phyloP scores from a whole-genome alignment of 106 monocot genomes.

The Acorus calamus region DNA sequence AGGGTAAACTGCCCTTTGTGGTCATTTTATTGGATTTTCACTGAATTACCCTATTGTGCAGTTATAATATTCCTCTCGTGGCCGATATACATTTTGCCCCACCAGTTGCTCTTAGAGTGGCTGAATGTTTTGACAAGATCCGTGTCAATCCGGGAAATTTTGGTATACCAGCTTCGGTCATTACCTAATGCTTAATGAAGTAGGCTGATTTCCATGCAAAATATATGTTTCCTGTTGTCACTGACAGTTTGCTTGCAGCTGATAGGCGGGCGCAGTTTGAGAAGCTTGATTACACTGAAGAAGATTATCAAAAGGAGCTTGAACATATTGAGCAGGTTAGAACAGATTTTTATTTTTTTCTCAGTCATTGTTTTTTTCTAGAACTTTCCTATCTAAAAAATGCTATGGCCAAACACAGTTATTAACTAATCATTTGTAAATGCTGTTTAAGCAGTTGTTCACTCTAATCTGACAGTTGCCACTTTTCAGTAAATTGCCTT shows the following conservation, averaged over 20 bases:
- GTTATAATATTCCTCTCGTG: conserved; percentile 95
- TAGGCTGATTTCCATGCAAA: neutral
- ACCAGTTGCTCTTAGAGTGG: conserved; percentile 85
- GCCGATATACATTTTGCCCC: conserved; percentile 99
- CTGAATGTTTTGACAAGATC: conserved; percentile 99
- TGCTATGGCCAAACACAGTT: too few species aligned
- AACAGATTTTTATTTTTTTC: neutral
- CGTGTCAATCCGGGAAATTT: conserved; percentile 99
- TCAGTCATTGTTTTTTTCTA: neutral
- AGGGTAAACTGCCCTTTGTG: too few species aligned
- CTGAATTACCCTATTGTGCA: conserved; percentile 23
- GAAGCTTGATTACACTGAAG: conserved; percentile 73
- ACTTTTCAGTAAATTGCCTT: too few species aligned
- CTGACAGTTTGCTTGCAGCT: conserved; percentile 41
- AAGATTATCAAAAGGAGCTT: conserved; percentile 94
- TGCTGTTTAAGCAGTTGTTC: too few species aligned
- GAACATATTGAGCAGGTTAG: conserved; percentile 94
- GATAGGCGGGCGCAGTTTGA: conserved; percentile 96
- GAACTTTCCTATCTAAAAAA: neutral
- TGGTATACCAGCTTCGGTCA: conserved; percentile 23
- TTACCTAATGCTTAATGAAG: neutral
- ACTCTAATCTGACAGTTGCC: too few species aligned
- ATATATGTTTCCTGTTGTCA: neutral
- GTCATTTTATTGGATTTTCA: too few species aligned
- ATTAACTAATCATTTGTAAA: too few species aligned